Evolutionary conservation across 106 monocot species (phyloP), one percentile per base, ranked within the genome.

Genomic region (Ottelia alismoides): DNA sequence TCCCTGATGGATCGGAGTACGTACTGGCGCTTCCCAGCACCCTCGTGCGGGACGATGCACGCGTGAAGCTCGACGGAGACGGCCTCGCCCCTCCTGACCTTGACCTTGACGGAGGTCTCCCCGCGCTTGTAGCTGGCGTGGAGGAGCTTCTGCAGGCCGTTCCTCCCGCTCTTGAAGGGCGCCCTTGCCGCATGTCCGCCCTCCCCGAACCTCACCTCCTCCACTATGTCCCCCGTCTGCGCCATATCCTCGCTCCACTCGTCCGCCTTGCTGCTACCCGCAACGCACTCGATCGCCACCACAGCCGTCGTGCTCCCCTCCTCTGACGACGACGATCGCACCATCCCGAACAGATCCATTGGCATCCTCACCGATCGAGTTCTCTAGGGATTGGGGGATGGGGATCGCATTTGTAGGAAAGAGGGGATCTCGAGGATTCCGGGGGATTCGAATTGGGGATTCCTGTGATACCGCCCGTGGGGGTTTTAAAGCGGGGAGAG

Each of bases 151-250:
- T 76, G 66, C 28, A 92, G 51, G 16, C 76, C 82, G 4, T 53
- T 60, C 30, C 48, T 31, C 14, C 92, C 85, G 21, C 78, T 63
- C 68, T 92, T 92, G 67, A 82, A 92, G 9, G 92, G 85, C 20
- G 76, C 55, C 23, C 52, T 17, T 31, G 61, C 49, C 11, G 25
- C 57, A 43, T 0, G 23, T 20, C 20, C 49, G 48, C 56, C 49
- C 3, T 30, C 52, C 7, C 82, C 78, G 61, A 86, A 76, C 55
- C 46, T 49, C 67, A 85, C 54, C 82, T 92, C 85, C 72, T 78
- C 82, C 48, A 92, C 70, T 22, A 92, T 74, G 76, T 85, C 85
- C 27, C 92, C 92, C 29, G 85, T 76, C 65, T 85, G 92, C 26
- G 79, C 69, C 51, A 55, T 67, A 28, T 66, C 72, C 55, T 62